Conservation (phyloP, 2,329 filamentous ascomycete species). For the Neoascochyta sp. region DNA sequence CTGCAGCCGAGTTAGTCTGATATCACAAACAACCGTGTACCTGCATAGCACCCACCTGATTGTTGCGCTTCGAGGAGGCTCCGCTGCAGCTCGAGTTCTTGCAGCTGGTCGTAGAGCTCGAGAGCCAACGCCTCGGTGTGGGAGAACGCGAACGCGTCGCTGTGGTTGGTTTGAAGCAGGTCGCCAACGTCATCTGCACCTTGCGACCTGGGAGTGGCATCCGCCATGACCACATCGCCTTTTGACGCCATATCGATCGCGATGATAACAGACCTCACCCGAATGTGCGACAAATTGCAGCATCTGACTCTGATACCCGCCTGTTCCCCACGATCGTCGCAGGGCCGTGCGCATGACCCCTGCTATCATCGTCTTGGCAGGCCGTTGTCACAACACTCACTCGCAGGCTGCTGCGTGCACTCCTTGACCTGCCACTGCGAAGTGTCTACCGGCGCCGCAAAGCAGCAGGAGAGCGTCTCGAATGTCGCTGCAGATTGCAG, state of each 20-base stretch:
- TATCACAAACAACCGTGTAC: slow-evolving; percentile 1
- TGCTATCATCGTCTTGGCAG: slow-evolving; percentile 26
- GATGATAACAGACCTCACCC: slow-evolving; percentile 15
- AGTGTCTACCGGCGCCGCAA: no score
- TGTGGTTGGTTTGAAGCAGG: slow-evolving; percentile 44
- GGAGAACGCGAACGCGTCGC: slow-evolving; percentile 56
- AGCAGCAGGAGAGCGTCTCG: slow-evolving; percentile 36
- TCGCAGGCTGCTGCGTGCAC: no score
- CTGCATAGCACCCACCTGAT: slow-evolving; percentile 15
- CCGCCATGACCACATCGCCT: slow-evolving; percentile 21
- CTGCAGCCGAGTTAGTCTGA: slow-evolving; percentile 20
- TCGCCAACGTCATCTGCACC: slow-evolving; percentile 24
- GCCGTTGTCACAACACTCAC: slow-evolving; percentile 18
- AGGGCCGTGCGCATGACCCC: slow-evolving; percentile 27
- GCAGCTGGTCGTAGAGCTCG: slow-evolving; percentile 66
- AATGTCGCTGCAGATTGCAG: slow-evolving; percentile 87
- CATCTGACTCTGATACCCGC: no score
- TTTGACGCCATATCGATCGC: slow-evolving; percentile 19
- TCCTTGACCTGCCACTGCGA: no score
- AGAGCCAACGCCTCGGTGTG: slow-evolving; percentile 64
- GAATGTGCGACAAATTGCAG: slow-evolving; percentile 15
- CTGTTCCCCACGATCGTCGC: no score
- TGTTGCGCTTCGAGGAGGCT: slow-evolving; percentile 56
- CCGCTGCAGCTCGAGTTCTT: slow-evolving; percentile 68
- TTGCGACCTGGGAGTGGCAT: slow-evolving; percentile 9